Evolutionary conservation across 176 grass and related monocot species (phyloP).

Genomic region (Eleusine coracana): DNA sequence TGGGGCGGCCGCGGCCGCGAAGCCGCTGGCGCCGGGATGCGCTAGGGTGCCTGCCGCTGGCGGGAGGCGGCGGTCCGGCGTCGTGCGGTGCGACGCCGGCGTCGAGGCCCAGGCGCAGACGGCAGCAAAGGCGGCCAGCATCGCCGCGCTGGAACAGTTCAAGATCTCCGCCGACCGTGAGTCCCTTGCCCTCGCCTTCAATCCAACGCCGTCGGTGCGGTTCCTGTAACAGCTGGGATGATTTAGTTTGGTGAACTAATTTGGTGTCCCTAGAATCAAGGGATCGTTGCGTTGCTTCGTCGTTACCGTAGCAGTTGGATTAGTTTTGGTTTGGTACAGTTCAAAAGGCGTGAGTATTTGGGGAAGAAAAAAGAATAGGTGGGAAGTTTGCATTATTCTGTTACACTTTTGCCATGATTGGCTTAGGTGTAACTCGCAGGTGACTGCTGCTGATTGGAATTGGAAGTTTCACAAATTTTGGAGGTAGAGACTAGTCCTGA

Average conservation of each 20-base stretch:
- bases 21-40: slow-evolving; percentile 25
- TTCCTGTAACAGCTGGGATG: slow-evolving; percentile 15
- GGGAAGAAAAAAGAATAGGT: neutral
- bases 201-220: slow-evolving; percentile 16
- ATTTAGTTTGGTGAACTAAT: neutral
- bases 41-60: slow-evolving; percentile 40
- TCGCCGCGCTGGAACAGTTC: slow-evolving; percentile 89
- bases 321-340: slow-evolving; percentile 25
- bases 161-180: slow-evolving; percentile 98
- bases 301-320: neutral
- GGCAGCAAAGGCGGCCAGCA: slow-evolving; percentile 53
- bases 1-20: slow-evolving; percentile 33
- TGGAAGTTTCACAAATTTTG: neutral
- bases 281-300: neutral
- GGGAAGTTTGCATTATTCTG: slow-evolving; percentile 4
- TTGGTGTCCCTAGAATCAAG: slow-evolving; percentile 8
- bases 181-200: slow-evolving; percentile 25
- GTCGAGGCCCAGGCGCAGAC: slow-evolving; percentile 56
- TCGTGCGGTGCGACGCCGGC: slow-evolving; percentile 68
- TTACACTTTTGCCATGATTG: neutral
- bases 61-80: slow-evolving; percentile 37
- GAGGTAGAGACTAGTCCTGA: neutral
- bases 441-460: neutral
- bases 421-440: neutral
- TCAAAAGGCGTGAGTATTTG: slow-evolving; percentile 5